These are phyloP conservation scores for Erythrobasidium yunnanense DNA, from an alignment of 768 basidiomycete genomes.

Conservation along the genomic window DNA sequence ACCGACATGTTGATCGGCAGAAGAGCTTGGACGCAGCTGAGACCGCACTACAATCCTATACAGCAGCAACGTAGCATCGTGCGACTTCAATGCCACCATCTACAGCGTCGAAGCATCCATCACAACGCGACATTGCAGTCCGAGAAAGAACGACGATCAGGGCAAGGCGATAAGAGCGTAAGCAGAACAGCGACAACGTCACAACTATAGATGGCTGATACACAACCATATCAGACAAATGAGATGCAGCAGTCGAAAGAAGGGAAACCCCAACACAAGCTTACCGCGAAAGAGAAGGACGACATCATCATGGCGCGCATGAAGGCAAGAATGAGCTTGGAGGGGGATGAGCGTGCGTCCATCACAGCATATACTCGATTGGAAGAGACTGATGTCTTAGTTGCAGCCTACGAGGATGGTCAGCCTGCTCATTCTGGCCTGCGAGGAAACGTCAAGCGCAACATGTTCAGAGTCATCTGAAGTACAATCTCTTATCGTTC, in stretches of 20 bases:
- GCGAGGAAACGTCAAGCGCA: constrained; percentile 8
- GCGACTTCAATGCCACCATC: too few species aligned
- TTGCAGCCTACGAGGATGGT: constrained; percentile 14
- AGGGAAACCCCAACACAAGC: not conserved
- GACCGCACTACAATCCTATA: too few species aligned
- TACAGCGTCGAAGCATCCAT: too few species aligned
- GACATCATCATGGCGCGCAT: constrained; percentile 1
- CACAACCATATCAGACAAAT: too few species aligned
- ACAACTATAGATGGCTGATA: too few species aligned
- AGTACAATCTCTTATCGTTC: not conserved
- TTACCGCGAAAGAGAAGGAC: constrained; percentile 10
- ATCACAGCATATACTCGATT: not conserved
- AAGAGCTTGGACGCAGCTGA: too few species aligned
- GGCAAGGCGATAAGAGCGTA: too few species aligned
- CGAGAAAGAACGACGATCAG: too few species aligned
- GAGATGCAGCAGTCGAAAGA: not conserved
- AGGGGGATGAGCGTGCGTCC: constrained; percentile 8
- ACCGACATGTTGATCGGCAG: too few species aligned
- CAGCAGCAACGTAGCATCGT: too few species aligned
- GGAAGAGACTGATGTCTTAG: not conserved
- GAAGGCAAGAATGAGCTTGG: constrained; percentile 14
- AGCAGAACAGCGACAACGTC: too few species aligned
- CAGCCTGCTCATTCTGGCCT: not conserved
- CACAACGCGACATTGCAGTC: too few species aligned
- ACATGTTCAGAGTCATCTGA: constrained; percentile 20